A percentile compares a stretch with the other conserved stretches of the same genome.
Evolutionary conservation across 768 basidiomycete species (phyloP).

Genomic region (Auriscalpium microsporum): DNA sequence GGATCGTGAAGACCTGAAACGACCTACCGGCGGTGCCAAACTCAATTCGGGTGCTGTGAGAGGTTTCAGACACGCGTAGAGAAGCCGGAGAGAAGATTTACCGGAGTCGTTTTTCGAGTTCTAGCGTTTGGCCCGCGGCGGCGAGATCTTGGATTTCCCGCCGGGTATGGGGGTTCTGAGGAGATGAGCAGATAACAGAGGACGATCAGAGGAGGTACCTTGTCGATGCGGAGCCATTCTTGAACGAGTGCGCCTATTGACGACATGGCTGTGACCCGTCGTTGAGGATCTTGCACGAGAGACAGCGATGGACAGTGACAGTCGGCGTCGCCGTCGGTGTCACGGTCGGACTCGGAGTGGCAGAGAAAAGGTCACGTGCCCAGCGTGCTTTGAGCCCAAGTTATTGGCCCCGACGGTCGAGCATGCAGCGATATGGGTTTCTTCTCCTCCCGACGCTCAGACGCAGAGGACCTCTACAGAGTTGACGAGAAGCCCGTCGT

Average conservation of each 20-base stretch:
- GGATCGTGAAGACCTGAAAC: not conserved
- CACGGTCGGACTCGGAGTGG: too few species aligned
- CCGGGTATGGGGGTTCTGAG: slow-evolving; percentile 43
- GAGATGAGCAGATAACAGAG: not conserved
- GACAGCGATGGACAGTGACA: too few species aligned
- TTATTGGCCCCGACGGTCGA: slow-evolving; percentile 4
- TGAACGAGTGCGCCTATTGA: too few species aligned
- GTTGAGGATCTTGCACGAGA: too few species aligned
- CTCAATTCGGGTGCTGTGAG: slow-evolving; percentile 55
- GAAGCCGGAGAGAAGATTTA: slow-evolving; percentile 12
- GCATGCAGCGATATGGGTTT: slow-evolving; percentile 30
- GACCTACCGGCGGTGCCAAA: slow-evolving; percentile 78
- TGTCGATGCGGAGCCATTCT: slow-evolving; percentile 44
- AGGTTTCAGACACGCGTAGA: not conserved
- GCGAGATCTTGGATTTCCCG: slow-evolving; percentile 41
- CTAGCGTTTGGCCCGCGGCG: slow-evolving; percentile 31
- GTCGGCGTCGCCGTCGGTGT: too few species aligned
- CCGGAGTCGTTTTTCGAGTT: slow-evolving; percentile 54
- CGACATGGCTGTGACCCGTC: too few species aligned
- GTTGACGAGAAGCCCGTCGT: slow-evolving; percentile 18
- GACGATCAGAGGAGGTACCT: slow-evolving; percentile 21
- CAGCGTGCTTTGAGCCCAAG: too few species aligned
- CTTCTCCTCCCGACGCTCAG: slow-evolving; percentile 30
- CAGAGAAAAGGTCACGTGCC: slow-evolving; percentile 2
- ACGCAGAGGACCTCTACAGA: slow-evolving; percentile 16